Base-by-base conservation (phyloP, 495 filamentous ascomycete genomes). In the Hypomontagnella submonticulosa region DNA sequence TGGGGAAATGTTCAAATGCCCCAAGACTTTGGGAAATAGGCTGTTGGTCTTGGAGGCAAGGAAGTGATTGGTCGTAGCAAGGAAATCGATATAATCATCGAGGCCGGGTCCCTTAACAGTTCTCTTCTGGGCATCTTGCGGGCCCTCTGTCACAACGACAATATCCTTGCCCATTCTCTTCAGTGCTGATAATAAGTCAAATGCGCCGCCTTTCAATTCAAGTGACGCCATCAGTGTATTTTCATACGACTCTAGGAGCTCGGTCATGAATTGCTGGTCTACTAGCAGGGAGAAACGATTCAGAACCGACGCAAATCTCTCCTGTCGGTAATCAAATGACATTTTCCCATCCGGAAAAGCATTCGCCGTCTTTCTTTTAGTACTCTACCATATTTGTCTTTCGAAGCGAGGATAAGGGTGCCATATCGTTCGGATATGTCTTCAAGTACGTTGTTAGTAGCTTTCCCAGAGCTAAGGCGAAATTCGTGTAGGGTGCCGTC, bases 401-500 rank as follows among this genome's bases (percentile, higher is more conserved):
- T 56, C 0, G 78, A 63, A 1, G 27, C n/a, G 19, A 65, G 66
- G 0, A 71, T 34, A 4, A 36, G 37, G 12, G 69, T 23, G 72
- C 30, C 37, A 37, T 67, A 61, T 40, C 32, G 38, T 20, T 36
- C 68, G 16, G 64, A 46, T 33, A 72, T 54, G 16, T 73, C 70
- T 4, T 32, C 30, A 5, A 67, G 30, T 13, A 79, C 72, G 9
- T 34, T 16, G 9, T 44, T 23, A 11, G 73, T 69, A 4, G 78
- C 78, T 10, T 51, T 30, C 6, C 60, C 52, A 1, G 77, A 77
- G 11, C 76, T 74, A 33, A 57, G 62, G 55, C 74, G 72, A 50
- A 80, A 79, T 34, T 78, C 73, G 50, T 81, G 78, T n/a, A 81
- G 63, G 0, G 78, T 79, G 57, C 78, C 74, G 56, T 81, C 78